A percentile compares a stretch with the other conserved stretches of the same genome.
phyloP scores from a whole-genome alignment of 2,329 filamentous ascomycete genomes.

The Septoria linicola region DNA sequence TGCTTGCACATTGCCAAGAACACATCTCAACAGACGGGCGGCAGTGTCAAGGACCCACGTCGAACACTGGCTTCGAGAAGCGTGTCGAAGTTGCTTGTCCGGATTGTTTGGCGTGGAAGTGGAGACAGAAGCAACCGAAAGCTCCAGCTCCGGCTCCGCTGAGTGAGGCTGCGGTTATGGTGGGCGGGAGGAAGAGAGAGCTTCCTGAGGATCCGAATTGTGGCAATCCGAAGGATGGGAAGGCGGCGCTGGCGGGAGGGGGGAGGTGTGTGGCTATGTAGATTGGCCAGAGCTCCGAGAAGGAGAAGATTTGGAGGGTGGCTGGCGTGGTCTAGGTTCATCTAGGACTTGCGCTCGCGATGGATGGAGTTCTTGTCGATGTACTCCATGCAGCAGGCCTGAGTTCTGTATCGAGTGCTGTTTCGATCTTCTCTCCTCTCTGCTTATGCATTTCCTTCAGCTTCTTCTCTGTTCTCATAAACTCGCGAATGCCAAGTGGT shows the following conservation, averaged over 20 bases:
- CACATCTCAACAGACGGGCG: background rate
- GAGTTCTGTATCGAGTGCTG: slow-evolving; percentile 26
- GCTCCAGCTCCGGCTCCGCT: background rate
- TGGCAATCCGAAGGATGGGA: slow-evolving; percentile 12
- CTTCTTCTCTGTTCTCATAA: slow-evolving; percentile 95
- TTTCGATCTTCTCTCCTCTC: slow-evolving; percentile 22
- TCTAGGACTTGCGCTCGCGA: background rate
- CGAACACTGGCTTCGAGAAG: slow-evolving; percentile 2
- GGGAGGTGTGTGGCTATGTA: slow-evolving; percentile 10
- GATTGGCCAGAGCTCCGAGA: background rate
- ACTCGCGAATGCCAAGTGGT: slow-evolving; percentile 89
- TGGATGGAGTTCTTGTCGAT: background rate
- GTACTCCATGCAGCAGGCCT: slow-evolving; percentile 24
- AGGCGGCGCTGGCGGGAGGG: background rate
- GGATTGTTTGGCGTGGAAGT: slow-evolving; percentile 4
- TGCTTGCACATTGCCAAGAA: slow-evolving; percentile 4
- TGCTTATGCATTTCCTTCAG: slow-evolving; percentile 68
- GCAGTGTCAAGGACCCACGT: slow-evolving; percentile 1
- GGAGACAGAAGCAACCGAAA: background rate
- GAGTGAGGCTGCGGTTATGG: slow-evolving; percentile 5
- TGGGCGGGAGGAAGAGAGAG: background rate
- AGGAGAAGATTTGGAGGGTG: background rate
- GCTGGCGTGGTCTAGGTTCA: background rate
- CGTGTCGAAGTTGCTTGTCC: slow-evolving; percentile 2
- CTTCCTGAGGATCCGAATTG: slow-evolving; percentile 17